Evolutionary conservation across 495 filamentous ascomycete species (phyloP).

Genomic region (Penicillium cinerascens): DNA sequence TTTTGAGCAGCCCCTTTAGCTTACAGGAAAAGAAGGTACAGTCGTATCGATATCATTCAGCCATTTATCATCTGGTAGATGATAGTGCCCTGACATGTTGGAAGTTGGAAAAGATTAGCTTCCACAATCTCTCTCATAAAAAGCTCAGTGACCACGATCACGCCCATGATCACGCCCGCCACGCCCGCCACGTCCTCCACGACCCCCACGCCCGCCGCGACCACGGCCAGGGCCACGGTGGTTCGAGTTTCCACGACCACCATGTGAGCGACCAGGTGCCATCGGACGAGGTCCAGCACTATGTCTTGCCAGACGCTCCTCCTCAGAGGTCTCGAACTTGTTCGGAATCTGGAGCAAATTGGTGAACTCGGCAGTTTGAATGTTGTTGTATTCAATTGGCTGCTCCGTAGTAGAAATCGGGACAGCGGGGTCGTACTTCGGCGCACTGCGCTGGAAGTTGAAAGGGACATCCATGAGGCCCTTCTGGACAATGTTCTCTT

Average conservation of each 20-base stretch:
- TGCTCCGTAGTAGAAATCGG: conserved; percentile 38
- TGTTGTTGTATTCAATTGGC: conserved; percentile 76
- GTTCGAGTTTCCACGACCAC: neutral
- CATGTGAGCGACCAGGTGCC: neutral
- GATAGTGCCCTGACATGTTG: too few relatives aligned
- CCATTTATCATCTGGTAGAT: too few relatives aligned
- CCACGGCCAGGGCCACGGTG: conserved; percentile 16
- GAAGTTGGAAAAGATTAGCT: too few relatives aligned
- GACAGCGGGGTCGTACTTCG: conserved; percentile 52
- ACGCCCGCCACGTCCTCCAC: conserved; percentile 19
- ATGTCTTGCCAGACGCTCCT: conserved; percentile 56
- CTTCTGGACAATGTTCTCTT: conserved; percentile 60
- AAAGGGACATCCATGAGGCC: conserved; percentile 63
- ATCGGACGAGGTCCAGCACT: conserved; percentile 31
- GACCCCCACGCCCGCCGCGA: conserved; percentile 16
- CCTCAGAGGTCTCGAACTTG: conserved; percentile 66
- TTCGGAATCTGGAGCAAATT: conserved; percentile 72
- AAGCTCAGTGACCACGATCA: conserved; percentile 3
- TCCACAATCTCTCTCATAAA: too few relatives aligned
- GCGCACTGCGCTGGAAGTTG: conserved; percentile 75
- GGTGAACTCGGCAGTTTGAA: conserved; percentile 78
- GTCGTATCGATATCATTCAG: too few relatives aligned
- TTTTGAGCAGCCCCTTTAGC: too few relatives aligned
- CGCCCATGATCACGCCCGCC: conserved; percentile 20
- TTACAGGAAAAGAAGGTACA: too few relatives aligned